Base-by-base conservation (phyloP, 2,329 filamentous ascomycete genomes). In the Helotiales sp. region DNA sequence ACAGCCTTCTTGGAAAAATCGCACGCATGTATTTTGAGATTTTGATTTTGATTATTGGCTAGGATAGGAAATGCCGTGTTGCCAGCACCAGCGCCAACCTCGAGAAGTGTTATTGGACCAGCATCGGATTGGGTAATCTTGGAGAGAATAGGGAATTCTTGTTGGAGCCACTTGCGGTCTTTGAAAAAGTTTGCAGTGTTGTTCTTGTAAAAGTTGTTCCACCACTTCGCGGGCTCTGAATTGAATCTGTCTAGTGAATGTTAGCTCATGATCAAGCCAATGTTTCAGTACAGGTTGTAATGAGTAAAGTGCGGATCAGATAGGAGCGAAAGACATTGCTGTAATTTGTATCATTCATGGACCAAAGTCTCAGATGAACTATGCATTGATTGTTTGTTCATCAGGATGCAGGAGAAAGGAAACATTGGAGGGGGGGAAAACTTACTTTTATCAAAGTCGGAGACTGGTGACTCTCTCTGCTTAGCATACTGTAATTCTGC, bases 151-250 rank as follows among this genome's bases (percentile, higher is more conserved):
- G 96, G 96, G 72, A 99, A 99, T 79, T 99, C 96, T 79, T 98
- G 95, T 71, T 91, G 91, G 34, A 99, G 83, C 96, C 96, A 99
- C 79, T 98, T 98, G 71, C 96, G 88, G 78, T 99, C 92, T 81
- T 99, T 99, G 88, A 99, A 99, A 81, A 99, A 99, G 77, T 98
- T 98, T 75, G 90, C 87, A 22, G 92, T 92, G 80, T 99, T 98
- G 82, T 98, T 97, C 81, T 96, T 94, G 84, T 99, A 99, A 81
- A 99, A 99, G 64, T 91, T 82, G 76, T 99, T 96, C 96, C 96
- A 99, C 93, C 93, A 98, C 79, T 93, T 97, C 69, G 93, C 94
- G 0, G 96, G 96, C 71, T 96, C 88, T 54, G 85, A 83, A 78
- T 97, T 98, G 84, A 97, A 97, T 72, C 93, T 91, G 74, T 83